phyloP scores from a whole-genome alignment of 495 filamentous ascomycete genomes.

The Hypoxylon perforatum region DNA sequence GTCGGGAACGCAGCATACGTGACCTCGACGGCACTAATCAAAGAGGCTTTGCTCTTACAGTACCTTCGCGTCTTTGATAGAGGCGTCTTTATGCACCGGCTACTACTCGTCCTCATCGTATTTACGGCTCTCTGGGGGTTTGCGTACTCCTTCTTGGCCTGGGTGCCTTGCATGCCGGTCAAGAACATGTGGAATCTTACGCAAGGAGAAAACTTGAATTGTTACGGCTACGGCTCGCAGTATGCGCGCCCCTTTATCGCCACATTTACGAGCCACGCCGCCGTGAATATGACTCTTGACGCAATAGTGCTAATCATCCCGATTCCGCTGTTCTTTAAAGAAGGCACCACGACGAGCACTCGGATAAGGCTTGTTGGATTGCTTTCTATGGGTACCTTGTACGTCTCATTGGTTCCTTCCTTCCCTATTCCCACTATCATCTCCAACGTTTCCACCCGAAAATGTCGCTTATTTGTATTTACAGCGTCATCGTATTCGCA shows the following conservation, averaged over 20 bases:
- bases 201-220: constrained; percentile 3
- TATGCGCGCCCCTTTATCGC: constrained; percentile 34
- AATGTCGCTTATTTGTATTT: background rate
- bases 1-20: constrained; percentile 45
- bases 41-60: constrained; percentile 50
- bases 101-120: constrained; percentile 32
- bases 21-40: constrained; percentile 47
- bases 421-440: background rate
- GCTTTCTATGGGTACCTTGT: constrained; percentile 47
- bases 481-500: constrained; percentile 47
- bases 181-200: constrained; percentile 33
- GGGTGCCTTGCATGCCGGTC: constrained; percentile 49
- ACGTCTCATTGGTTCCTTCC: constrained; percentile 8
- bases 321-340: constrained; percentile 45
- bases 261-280: constrained; percentile 47
- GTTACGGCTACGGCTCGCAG: constrained; percentile 47
- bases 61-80: constrained; percentile 48
- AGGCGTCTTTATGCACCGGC: constrained; percentile 26
- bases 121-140: constrained; percentile 46
- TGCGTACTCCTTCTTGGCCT: constrained; percentile 46
- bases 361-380: constrained; percentile 41
- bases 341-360: constrained; percentile 24
- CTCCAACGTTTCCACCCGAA: background rate
- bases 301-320: constrained; percentile 47
- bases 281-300: constrained; percentile 49